phyloP scores from a whole-genome alignment of 163 green algal genomes.

The Volvox carteri region DNA sequence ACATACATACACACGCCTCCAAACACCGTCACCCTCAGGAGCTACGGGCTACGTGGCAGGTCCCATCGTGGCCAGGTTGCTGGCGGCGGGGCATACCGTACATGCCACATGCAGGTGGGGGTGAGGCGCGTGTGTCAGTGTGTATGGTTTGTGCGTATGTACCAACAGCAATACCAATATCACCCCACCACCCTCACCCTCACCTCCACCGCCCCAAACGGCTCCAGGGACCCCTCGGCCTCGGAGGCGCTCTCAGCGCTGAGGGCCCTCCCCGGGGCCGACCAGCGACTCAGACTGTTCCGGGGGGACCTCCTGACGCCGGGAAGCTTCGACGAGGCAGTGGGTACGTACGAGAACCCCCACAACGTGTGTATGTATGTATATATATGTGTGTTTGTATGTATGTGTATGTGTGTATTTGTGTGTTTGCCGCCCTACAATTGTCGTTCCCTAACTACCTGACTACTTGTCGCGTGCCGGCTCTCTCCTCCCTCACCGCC shows the following conservation, averaged over 20 bases:
- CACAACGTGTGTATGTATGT: too few relatives aligned
- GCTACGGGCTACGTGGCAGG: slow-evolving; percentile 60
- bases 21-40: neutral
- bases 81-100: slow-evolving; percentile 59
- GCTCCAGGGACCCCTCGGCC: neutral
- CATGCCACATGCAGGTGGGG: slow-evolving; percentile 62
- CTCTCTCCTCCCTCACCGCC: too few relatives aligned
- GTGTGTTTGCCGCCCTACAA: too few relatives aligned
- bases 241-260: slow-evolving; percentile 40
- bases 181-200: neutral
- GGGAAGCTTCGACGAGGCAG: slow-evolving; percentile 65
- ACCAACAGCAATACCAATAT: neutral
- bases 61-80: slow-evolving; percentile 49
- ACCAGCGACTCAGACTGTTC: slow-evolving; percentile 66
- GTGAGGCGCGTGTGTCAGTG: too few relatives aligned
- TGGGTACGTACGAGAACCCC: slow-evolving; percentile 51
- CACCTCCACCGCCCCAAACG: neutral
- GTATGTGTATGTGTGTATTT: too few relatives aligned
- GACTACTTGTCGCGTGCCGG: too few relatives aligned
- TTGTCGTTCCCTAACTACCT: too few relatives aligned
- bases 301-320: slow-evolving; percentile 61
- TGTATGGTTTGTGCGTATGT: neutral
- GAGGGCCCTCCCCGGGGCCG: slow-evolving; percentile 56
- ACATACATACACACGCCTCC: too few relatives aligned
- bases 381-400: too few relatives aligned